A percentile compares a stretch with the other conserved stretches of the same genome.
These are phyloP conservation scores for Amylocarpus encephaloides DNA, from an alignment of 2,329 filamentous ascomycete species.

Conservation along the genomic window DNA sequence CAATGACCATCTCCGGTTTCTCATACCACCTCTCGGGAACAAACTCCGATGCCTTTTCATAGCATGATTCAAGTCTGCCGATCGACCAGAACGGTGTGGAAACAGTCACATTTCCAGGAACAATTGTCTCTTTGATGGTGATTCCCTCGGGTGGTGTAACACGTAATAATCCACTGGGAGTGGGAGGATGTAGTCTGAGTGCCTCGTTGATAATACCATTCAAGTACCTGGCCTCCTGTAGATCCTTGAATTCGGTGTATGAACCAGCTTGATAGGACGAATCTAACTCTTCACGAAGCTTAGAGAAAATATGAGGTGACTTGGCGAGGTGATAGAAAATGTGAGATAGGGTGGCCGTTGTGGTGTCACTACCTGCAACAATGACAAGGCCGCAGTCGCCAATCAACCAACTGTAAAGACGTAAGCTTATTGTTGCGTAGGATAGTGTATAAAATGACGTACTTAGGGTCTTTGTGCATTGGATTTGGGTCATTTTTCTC, in stretches of 20 bases:
- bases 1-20: slow-evolving; percentile 16
- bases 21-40: slow-evolving; percentile 23
- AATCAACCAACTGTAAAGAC: slow-evolving; percentile 10
- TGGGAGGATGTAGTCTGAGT: slow-evolving; percentile 35
- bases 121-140: slow-evolving; percentile 11
- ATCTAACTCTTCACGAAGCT: slow-evolving; percentile 16
- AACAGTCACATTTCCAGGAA: slow-evolving; percentile 18
- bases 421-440: background rate
- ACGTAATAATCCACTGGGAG: slow-evolving; percentile 22
- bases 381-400: slow-evolving; percentile 28
- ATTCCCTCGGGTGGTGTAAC: slow-evolving; percentile 36
- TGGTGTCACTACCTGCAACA: slow-evolving; percentile 38
- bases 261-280: slow-evolving; percentile 7
- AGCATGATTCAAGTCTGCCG: slow-evolving; percentile 13
- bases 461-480: slow-evolving; percentile 5
- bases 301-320: slow-evolving; percentile 6
- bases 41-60: slow-evolving; percentile 12
- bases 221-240: slow-evolving; percentile 26
- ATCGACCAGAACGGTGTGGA: slow-evolving; percentile 15
- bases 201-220: slow-evolving; percentile 37
- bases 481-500: slow-evolving; percentile 8
- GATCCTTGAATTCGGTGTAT: slow-evolving; percentile 6
- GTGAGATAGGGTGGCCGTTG: slow-evolving; percentile 34
- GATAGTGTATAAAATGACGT: background rate
- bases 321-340: slow-evolving; percentile 34